Base-by-base conservation (phyloP, 2,329 filamentous ascomycete genomes). In the Aspergillus sclerotialis region DNA sequence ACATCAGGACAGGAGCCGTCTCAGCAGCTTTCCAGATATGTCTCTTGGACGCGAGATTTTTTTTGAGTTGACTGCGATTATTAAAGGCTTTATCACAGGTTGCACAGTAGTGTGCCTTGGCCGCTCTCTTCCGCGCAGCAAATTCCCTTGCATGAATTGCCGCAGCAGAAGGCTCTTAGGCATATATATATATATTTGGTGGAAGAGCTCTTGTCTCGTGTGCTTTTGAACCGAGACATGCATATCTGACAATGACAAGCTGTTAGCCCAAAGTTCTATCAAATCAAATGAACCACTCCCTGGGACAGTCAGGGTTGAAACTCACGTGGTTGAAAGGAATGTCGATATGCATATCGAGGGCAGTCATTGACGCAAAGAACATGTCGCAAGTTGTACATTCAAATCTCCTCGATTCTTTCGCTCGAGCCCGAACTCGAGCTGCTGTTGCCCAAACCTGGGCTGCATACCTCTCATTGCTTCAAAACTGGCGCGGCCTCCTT, bases 401-500 rank as follows among this genome's bases (percentile, higher is more conserved):
- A 10, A 23, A 23, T 23, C 19, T 6, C 10, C 19, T 28, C 14
- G 11, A 34, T 21, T 18, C 19, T 29, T 39, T 40, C 32, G 19
- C 24, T 39, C 17, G 32, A 21, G 17, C 33, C 34, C 29, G 36
- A 28, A 24, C 17, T 31, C 27, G 33, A 26, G 24, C 25, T 35
- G 23, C 26, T 36, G 12, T 33, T 23, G 26, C 23, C 19, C 32
- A 12, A 40, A 34, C 23, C 37, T n/a, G n/a, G n/a, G n/a, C n/a
- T n/a, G n/a, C n/a, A n/a, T n/a, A n/a, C n/a, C n/a, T n/a, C n/a
- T n/a, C n/a, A n/a, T n/a, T n/a, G n/a, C n/a, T n/a, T n/a, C n/a
- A n/a, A n/a, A n/a, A n/a, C n/a, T n/a, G n/a, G n/a, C n/a, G n/a
- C n/a, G n/a, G n/a, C n/a, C n/a, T n/a, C n/a, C n/a, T n/a, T n/a